Percentiles rank a stretch among this genome's conserved stretches.
Conservation (phyloP, 805 yeast genomes). For the Candida gorgasii region DNA sequence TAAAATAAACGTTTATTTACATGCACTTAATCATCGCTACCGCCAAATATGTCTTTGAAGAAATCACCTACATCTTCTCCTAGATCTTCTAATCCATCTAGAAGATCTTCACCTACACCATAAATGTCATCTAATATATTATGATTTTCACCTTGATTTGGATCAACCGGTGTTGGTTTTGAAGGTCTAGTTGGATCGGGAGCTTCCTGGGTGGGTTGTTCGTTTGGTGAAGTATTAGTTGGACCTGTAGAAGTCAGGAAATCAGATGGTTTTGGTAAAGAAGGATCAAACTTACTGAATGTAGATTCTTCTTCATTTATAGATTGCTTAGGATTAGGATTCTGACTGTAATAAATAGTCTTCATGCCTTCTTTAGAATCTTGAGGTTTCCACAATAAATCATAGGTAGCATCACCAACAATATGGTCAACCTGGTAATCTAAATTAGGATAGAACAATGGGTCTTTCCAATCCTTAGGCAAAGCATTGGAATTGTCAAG, state of each 20-base stretch:
- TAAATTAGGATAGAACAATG: slow-evolving; percentile 49
- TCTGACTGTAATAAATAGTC: slow-evolving; percentile 21
- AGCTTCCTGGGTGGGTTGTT: neutral
- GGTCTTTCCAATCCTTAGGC: slow-evolving; percentile 49
- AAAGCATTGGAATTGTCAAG: slow-evolving; percentile 31
- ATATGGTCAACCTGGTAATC: slow-evolving; percentile 46
- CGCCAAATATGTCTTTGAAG: slow-evolving; percentile 12
- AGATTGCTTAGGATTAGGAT: slow-evolving; percentile 25
- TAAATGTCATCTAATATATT: slow-evolving; percentile 2
- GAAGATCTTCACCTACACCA: neutral
- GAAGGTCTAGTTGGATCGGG: neutral
- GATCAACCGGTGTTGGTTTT: neutral
- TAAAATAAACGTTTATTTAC: too few species aligned
- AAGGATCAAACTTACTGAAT: slow-evolving; percentile 7
- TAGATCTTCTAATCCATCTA: slow-evolving; percentile 18
- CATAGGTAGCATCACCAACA: slow-evolving; percentile 54
- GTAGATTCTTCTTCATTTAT: slow-evolving; percentile 25
- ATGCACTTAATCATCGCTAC: slow-evolving; percentile 3
- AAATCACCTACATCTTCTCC: slow-evolving; percentile 15
- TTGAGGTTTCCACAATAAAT: slow-evolving; percentile 33
- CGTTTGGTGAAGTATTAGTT: neutral
- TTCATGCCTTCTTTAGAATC: slow-evolving; percentile 13
- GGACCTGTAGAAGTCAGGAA: slow-evolving; percentile 3
- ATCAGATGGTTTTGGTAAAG: slow-evolving; percentile 17
- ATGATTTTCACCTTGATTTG: neutral